These are phyloP conservation scores for Penicillium arizonense DNA, from an alignment of 495 filamentous ascomycete species.

Conservation along the genomic window DNA sequence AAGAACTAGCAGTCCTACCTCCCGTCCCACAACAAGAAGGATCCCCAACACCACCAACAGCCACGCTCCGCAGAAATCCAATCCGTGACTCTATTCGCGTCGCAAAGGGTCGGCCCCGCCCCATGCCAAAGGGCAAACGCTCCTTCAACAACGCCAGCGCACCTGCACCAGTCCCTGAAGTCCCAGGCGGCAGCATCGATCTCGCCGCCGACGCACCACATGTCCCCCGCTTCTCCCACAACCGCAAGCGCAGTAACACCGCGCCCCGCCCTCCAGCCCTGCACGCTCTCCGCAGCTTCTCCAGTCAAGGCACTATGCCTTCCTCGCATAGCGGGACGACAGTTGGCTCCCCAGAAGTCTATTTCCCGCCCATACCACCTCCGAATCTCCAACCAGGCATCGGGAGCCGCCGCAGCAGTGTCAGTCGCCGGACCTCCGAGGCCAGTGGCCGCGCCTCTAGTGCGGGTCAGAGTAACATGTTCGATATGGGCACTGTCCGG, in stretches of 20 bases:
- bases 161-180: constrained; percentile 33
- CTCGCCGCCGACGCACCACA: constrained; percentile 73
- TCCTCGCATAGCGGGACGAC: constrained; percentile 40
- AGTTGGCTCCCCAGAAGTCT: constrained; percentile 59
- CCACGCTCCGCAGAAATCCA: constrained; percentile 55
- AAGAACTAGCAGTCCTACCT: constrained; percentile 59
- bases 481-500: constrained; percentile 80
- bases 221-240: constrained; percentile 78
- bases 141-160: constrained; percentile 32
- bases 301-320: constrained; percentile 54
- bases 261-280: constrained; percentile 65
- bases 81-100: constrained; percentile 90
- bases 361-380: constrained; percentile 25
- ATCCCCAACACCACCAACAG: constrained; percentile 33
- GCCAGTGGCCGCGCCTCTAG: constrained; percentile 33
- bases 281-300: constrained; percentile 66
- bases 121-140: constrained; percentile 40
- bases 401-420: constrained; percentile 40
- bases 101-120: constrained; percentile 73
- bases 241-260: constrained; percentile 82
- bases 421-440: constrained; percentile 43
- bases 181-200: constrained; percentile 31
- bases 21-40: constrained; percentile 53
- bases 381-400: constrained; percentile 20
- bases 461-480: constrained; percentile 38